Evolutionary conservation across 2,329 filamentous ascomycete species (phyloP).

Genomic region (Byssochlamys sp.): DNA sequence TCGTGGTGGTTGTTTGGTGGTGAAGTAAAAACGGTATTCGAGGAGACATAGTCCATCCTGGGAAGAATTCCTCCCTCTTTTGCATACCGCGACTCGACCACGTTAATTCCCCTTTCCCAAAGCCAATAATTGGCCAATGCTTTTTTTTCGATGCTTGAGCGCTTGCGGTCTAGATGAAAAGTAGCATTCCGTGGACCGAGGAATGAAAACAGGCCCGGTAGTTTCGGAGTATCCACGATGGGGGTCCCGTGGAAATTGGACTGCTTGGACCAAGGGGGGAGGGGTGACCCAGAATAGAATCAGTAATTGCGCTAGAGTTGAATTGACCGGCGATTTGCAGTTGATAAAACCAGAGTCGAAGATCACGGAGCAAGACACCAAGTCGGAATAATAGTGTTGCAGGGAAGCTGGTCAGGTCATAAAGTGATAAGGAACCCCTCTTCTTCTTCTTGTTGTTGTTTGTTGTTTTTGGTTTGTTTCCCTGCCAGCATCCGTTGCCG

Average conservation of each 20-base stretch:
- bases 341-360: background rate
- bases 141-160: background rate
- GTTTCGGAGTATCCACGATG: background rate
- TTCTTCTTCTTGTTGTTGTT: background rate
- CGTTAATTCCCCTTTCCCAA: background rate
- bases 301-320: background rate
- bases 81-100: background rate
- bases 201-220: background rate
- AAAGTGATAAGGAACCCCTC: background rate
- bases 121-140: background rate
- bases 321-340: background rate
- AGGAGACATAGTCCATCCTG: background rate
- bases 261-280: background rate
- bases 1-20: background rate
- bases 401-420: background rate
- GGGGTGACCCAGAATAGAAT: too few relatives aligned
- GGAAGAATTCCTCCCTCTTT: background rate
- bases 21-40: background rate
- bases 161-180: background rate
- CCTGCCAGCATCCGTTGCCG: background rate
- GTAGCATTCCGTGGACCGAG: background rate
- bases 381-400: background rate
- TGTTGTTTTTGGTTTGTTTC: background rate
- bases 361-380: background rate
- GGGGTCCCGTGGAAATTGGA: background rate